Evolutionary conservation across 2,329 filamentous ascomycete species (phyloP), one percentile per base, ranked within the genome.

Genomic region (Fusarium sp.): DNA sequence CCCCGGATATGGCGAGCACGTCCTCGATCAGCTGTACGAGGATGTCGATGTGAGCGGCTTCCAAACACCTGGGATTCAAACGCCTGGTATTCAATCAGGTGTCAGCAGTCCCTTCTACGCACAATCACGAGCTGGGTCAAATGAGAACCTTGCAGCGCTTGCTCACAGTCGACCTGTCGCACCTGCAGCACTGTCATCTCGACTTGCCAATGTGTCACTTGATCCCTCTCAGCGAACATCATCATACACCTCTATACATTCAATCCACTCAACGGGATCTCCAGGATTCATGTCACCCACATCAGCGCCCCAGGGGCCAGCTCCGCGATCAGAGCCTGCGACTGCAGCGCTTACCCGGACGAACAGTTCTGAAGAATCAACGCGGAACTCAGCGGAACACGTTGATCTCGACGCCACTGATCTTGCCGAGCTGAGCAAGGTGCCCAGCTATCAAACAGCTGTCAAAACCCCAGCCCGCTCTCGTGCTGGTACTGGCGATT

Each of bases 1-100:
- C n/a, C 96, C 96, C 1, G 89, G 94, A 41, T 99, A 99, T 74
- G 94, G 93, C 63, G 89, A 95, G 74, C 96, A 98, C 79, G 87
- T 92, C 46, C 88, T 98, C 27, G 96, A 99, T 78, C 91, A 93
- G 77, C 85, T 98, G 2, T 99, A 97, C 80, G 93, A 93, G 72
- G 93, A 95, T 66, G 87, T 98, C 60, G 93, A 97, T 73, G 86
- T 89, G 11, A 89, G 86, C 55, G 93, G 93, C n/a, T 92, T 94
- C 77, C 90, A 94, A 80, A 94, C 92, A 0, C 92, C 93, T 2
- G 89, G 86, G 2, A 83, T 88, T 37, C 87, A 84, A 82, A 94
- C 92, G 0, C 92, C 93, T 2, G 89, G 86, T 2, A 83, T 88
- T 37, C 87, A 84, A 82, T 91, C 92, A 56, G 90, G 90, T n/a